Evolutionary conservation across 305 asterid genomes (phyloP), one percentile per base, ranked within the genome.

Genomic region (Caryopteris hybrid): DNA sequence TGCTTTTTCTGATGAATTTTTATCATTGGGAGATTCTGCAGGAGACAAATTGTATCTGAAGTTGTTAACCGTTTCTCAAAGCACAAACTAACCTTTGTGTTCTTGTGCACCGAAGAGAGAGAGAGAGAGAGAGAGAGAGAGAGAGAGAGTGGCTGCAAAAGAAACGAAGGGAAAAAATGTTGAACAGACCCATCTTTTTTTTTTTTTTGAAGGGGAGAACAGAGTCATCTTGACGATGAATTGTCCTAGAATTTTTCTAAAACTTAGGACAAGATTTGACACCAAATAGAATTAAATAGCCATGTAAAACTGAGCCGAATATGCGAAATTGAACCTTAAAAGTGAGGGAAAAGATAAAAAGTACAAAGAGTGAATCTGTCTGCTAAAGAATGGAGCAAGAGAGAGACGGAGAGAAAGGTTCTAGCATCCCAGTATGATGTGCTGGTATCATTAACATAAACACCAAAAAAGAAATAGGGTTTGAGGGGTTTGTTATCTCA

Each of bases 21-120:
- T 76, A 60, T 81, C 71, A 68, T 83, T 82, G 38, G 86, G 77
- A 25, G 83, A 77, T 77, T 83, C 97, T 90, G 38, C 66, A 78
- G 57, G 78, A 43, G 1, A 61, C 11, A n/a, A 39, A 8, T 8
- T 18, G 33, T 61, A 70, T 38, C 5, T 6, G 4, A 70, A 23
- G 22, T 18, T 39, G 6, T 21, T 11, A 36, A 20, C 33, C 11
- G 31, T 4, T 36, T 60, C 5, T 14, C 9, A 5, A 1, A 46
- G 1, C 4, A 18, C 5, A 5, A 11, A 43, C n/a, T n/a, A n/a
- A n/a, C n/a, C n/a, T 52, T 2, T 27, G 43, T 27, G 7, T n/a
- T 14, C 17, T 63, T 9, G 22, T 8, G n/a, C n/a, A n/a, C 3
- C 3, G 12, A 23, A 14, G 53, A 17, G 18, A 16, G 22, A 5